Conservation (phyloP, 2,329 filamentous ascomycete species). For the Emergomyces orientalis region DNA sequence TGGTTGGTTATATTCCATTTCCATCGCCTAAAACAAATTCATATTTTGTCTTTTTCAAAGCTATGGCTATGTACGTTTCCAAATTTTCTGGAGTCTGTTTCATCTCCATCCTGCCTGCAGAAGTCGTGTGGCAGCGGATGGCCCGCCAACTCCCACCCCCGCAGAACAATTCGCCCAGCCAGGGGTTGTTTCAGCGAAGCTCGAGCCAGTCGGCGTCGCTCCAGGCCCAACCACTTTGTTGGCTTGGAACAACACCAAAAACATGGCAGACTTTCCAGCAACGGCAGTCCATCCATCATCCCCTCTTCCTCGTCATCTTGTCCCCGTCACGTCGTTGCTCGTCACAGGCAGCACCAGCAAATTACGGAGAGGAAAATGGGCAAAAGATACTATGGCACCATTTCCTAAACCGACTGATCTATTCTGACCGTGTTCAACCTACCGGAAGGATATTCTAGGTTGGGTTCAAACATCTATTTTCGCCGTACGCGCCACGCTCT, state of each 20-base stretch:
- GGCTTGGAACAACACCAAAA: slow-evolving; percentile 3
- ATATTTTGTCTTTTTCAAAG: no score
- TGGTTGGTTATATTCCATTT: neutral
- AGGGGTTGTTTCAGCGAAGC: neutral
- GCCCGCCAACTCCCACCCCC: neutral
- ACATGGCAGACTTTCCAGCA: no score
- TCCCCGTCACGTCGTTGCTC: neutral
- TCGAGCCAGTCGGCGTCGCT: neutral
- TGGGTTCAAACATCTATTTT: neutral
- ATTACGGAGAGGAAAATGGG: neutral
- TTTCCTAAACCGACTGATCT: neutral
- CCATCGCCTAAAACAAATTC: no score
- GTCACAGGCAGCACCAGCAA: neutral
- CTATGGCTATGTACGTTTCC: no score
- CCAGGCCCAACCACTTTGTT: neutral
- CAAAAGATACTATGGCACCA: no score
- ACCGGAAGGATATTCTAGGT: neutral
- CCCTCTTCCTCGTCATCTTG: no score
- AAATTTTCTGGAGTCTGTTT: neutral
- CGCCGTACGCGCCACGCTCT: neutral
- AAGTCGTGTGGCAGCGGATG: neutral
- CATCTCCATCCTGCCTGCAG: neutral
- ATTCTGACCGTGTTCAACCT: neutral
- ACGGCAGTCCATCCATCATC: no score
- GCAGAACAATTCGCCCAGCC: neutral